Base-by-base conservation (phyloP, 108 stramenopile genomes). In the Skeletonema grethae region DNA sequence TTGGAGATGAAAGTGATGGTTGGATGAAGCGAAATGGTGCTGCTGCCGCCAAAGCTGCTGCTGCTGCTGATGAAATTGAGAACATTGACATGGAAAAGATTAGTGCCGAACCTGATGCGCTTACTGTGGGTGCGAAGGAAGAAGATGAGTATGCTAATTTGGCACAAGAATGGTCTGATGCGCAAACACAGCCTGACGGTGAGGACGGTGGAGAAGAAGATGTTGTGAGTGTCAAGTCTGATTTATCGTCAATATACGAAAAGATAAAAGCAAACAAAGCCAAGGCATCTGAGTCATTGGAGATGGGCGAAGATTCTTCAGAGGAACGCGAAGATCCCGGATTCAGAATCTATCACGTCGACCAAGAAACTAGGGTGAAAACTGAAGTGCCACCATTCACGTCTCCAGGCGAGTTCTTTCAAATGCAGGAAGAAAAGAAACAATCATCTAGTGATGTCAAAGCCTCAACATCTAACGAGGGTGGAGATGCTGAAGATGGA, bases 371-470 rank as follows among this genome's bases (percentile, higher is more conserved):
- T 5, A 77, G 92, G 32, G 83, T 86, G 56, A 11, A 58, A n/a
- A 70, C 69, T 18, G 84, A 85, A 56, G 85, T 94, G 15, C 93
- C 93, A n/a, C 93, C 90, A 2, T 94, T 87, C 69, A 88, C 87
- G 9, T 68, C 74, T 43, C 90, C 90, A n/a, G 88, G 60, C 3
- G 87, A 87, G 25, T 87, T 92, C 64, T 66, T 75, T n/a, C 60
- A 58, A 22, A 74, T 64, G 61, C 71, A 83, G 16, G 69, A 36
- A 16, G 55, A 72, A 30, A 46, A 59, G 0, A 53, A 63, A 68
- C 24, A 63, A 28, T 25, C 39, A 53, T 53, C 50, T 9, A 24
- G 22, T 53, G 50, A 39, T 34, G 39, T 5, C 22, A 57, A 34
- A 9, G 0, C 13, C 20, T 22, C 46, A 34, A 28, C 66, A 57